Conservation (phyloP, 768 basidiomycete genomes). For the Hypholoma sublateritium region DNA sequence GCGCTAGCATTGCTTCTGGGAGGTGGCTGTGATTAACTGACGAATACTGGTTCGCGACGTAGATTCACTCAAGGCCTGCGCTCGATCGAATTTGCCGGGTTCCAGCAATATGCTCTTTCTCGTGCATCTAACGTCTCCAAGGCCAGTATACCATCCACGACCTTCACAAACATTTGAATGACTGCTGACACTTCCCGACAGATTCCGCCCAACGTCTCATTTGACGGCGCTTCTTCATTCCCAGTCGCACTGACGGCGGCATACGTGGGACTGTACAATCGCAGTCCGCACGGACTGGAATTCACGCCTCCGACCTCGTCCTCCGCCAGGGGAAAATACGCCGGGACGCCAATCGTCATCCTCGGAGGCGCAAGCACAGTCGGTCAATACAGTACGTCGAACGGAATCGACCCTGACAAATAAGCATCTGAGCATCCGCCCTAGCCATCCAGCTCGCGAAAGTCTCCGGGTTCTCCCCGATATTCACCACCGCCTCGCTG, state of each 20-base stretch:
- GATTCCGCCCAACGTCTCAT: slow-evolving; percentile 35
- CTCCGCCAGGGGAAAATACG: slow-evolving; percentile 38
- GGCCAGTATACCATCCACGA: slow-evolving; percentile 19
- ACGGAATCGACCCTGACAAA: background rate
- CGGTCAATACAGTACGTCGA: slow-evolving; percentile 42
- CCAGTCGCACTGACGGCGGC: slow-evolving; percentile 49
- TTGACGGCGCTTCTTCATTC: slow-evolving; percentile 47
- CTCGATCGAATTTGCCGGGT: slow-evolving; percentile 33
- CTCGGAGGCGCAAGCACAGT: slow-evolving; percentile 50
- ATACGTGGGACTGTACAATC: slow-evolving; percentile 46
- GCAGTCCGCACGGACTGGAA: slow-evolving; percentile 36
- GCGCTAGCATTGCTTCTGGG: background rate
- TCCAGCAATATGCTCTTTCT: slow-evolving; percentile 46
- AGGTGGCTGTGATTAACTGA: background rate
- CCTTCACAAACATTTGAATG: background rate
- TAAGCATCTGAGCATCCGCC: background rate
- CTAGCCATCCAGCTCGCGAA: slow-evolving; percentile 42
- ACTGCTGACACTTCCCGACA: slow-evolving; percentile 2
- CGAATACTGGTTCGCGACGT: background rate
- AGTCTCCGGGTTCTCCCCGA: slow-evolving; percentile 38
- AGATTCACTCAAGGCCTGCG: slow-evolving; percentile 41
- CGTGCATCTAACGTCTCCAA: slow-evolving; percentile 40
- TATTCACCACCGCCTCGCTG: slow-evolving; percentile 36
- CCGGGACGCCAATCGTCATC: slow-evolving; percentile 43
- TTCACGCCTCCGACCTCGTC: slow-evolving; percentile 35